Base-by-base conservation (phyloP, 2,329 filamentous ascomycete genomes). In the Aspergillus jensenii region DNA sequence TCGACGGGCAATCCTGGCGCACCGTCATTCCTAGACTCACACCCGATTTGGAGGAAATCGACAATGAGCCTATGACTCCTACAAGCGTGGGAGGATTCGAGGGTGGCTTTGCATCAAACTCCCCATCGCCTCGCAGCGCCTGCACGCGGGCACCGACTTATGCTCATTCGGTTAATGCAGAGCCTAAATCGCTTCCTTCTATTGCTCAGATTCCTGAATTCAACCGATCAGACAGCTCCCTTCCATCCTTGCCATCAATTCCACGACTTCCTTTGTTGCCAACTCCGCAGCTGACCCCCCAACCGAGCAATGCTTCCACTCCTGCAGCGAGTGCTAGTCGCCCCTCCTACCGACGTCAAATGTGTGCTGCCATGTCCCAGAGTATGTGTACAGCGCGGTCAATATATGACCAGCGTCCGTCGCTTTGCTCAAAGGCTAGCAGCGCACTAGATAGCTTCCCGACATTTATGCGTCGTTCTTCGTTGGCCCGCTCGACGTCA, bases 211-310 rank as follows among this genome's bases (percentile, higher is more conserved):
- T 80, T 61, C 61, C 83, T 61, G 83, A 85, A 64, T 79, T 81
- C 6, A 80, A 76, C 57, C 64, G 72, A 14, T 52, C 80, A 59
- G 76, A 78, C 9, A 66, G 55, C 54, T 76, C 78, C 41, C 67
- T 67, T 46, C 63, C 68, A 17, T 79, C 79, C 14, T 80, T 84
- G 48, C 84, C 85, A n/a, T 76, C 79, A 51, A 71, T 86, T 62
- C 77, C 78, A 40, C 82, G 83, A 53, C 76, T 84, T 66, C 78
- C 77, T 62, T 81, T 84, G 58, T 73, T 87, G 56, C 84, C 84
- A 15, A 88, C 85, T n/a, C 85, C 85, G 52, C 78, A 81, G 63
- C 76, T 87, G 75, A 87, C 85, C 45, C 85, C 85, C 39, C 82
- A 84, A 62, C 78, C 81, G 47, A 74, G 75, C 59, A 74, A 77